Percentiles rank a stretch among this genome's conserved stretches.
Conservation (phyloP, 129 eudicot species). For the Escallonia rubra region DNA sequence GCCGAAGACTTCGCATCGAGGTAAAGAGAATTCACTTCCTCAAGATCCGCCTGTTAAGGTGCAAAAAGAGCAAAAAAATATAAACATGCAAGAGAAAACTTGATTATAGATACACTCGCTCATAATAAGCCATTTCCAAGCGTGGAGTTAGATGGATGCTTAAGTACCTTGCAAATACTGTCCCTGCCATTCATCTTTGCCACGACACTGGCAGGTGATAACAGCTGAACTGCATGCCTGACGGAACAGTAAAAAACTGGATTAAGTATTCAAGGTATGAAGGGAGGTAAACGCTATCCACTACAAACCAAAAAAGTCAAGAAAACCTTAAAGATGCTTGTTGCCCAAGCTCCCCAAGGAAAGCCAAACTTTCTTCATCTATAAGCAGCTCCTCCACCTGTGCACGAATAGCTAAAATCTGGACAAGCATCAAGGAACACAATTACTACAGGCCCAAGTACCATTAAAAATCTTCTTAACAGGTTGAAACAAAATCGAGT, state of each 20-base stretch:
- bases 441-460: neutral
- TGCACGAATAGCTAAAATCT: constrained; percentile 97
- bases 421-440: constrained; percentile 13
- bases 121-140: neutral
- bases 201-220: constrained; percentile 86
- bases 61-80: neutral
- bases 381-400: constrained; percentile 83
- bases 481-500: neutral
- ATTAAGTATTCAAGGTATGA: neutral
- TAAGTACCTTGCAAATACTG: constrained; percentile 76
- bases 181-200: constrained; percentile 96
- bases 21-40: constrained; percentile 75
- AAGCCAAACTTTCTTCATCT: constrained; percentile 92
- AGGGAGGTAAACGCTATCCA: neutral
- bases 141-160: neutral
- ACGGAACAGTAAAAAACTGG: neutral
- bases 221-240: constrained; percentile 96
- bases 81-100: neutral
- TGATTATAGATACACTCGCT: neutral
- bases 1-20: constrained; percentile 69
- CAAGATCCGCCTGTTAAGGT: constrained; percentile 74
- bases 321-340: constrained; percentile 80
- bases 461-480: neutral
- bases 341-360: constrained; percentile 88
- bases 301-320: neutral